Evolutionary conservation across 2,329 filamentous ascomycete genomes (phyloP), one percentile per base, ranked within the genome.

Genomic region (Metarhizium album): DNA sequence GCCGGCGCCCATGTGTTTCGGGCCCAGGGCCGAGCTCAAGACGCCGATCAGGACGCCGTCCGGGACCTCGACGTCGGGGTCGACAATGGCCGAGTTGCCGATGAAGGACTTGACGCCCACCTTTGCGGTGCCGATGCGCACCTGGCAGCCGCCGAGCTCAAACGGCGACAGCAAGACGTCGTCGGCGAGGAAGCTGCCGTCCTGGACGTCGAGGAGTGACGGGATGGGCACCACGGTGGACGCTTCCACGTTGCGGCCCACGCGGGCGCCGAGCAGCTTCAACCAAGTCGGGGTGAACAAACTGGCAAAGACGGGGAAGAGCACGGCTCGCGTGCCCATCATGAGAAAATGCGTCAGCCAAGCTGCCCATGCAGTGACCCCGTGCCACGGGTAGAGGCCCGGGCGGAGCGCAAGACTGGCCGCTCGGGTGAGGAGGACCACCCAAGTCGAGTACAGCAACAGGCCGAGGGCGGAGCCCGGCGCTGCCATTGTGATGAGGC

Each of bases 271-370:
- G 1, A 59, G 37, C 14, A 57, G 7, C 2, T 54, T 46, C 47
- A 59, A 42, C 56, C 56, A 59, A 6, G 45, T 37, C 1, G 57
- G 57, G 9, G 57, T 59, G 13, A 55, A n/a, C 3, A 59, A 24
- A 31, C 57, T 59, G n/a, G 57, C 57, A 20, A 54, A 59, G n/a
- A 55, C 22, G 27, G 56, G 56, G 42, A 59, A 59, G 23, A 55
- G 31, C 8, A 13, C 37, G 2, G 11, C 42, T 14, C 57, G 53
- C 3, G 50, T 27, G 16, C 54, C 46, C 43, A 52, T 54, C 50
- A 59, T 53, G 23, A 52, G 45, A 23, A 46, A 46, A 40, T 57
- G 54, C 3, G 55, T 55, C 13, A 55, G 33, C 57, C 57, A 59
- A 2, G 55, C 57, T 2, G 53, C 52, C 52, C 56, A 59, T 2